A percentile compares a stretch with the other conserved stretches of the same genome.
Conservation (phyloP, 257 asterid genomes). For the Sherardia arvensis region DNA sequence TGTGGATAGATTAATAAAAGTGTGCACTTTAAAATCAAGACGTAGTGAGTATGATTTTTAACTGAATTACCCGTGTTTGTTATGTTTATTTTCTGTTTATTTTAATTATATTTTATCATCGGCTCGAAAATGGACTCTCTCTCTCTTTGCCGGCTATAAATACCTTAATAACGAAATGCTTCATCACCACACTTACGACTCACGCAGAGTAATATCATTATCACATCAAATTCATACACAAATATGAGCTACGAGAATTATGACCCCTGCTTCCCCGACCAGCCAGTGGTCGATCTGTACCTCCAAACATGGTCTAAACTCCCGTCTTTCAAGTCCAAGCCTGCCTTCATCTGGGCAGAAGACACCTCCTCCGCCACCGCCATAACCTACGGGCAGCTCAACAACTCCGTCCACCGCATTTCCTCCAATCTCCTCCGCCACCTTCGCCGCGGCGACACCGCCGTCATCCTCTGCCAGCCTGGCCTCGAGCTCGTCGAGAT, state of each 20-base stretch:
- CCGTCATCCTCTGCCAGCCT: conserved; percentile 44
- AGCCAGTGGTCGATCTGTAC: conserved; percentile 57
- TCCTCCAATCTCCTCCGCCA: conserved; percentile 30
- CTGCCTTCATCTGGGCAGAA: conserved; percentile 66
- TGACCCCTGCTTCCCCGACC: conserved; percentile 51
- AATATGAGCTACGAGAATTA: conserved; percentile 44
- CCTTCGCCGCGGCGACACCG: conserved; percentile 39
- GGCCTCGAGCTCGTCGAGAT: conserved; percentile 57
- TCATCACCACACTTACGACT: background rate
- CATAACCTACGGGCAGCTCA: conserved; percentile 44
- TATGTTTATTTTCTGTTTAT: too few species aligned
- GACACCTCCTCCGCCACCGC: conserved; percentile 22
- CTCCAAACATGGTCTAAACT: conserved; percentile 60
- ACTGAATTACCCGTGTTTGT: too few species aligned
- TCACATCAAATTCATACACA: too few species aligned
- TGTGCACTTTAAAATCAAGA: too few species aligned
- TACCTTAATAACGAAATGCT: background rate
- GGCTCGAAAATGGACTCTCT: too few species aligned
- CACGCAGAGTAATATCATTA: too few species aligned
- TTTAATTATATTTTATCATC: too few species aligned
- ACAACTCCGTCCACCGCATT: conserved; percentile 37
- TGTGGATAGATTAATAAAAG: too few species aligned
- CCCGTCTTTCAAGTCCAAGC: conserved; percentile 46
- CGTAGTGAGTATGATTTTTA: too few species aligned
- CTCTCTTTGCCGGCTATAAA: too few species aligned